Base-by-base conservation (phyloP, 73 alveolate genomes). In the Urostyla sp. region DNA sequence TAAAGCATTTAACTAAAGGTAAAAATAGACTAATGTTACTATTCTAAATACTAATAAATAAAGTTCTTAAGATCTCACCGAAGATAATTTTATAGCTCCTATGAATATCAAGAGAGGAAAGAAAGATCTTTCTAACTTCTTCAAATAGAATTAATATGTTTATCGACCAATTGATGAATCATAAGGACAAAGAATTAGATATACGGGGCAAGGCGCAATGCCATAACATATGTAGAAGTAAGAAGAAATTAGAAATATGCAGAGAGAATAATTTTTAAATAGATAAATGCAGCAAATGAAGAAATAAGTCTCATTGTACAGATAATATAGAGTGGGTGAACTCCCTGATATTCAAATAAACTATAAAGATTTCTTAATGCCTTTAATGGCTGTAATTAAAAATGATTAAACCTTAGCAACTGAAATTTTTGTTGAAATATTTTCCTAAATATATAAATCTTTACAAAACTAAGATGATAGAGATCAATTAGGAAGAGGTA, bases 301-400 rank as follows among this genome's bases (percentile, higher is more conserved):
- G 54, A 60, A 80, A 35, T 85, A 78, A 79, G 90, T 87, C 8
- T 90, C 80, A 55, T 69, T 91, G 44, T 88, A 84, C 76, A 88
- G 98, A 75, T 75, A 80, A 43, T 94, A 94, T 72, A 69, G 98
- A 75, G 87, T 67, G 37, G 98, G 98, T n/a, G 98, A 94, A 63
- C 78, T 94, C 37, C 98, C 98, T 7, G 98, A 94, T 80, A 94
- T 94, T 24, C 88, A 91, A 79, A 94, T 94, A 4, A 67, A 79
- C 55, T 84, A 87, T 59, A 84, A 82, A 38, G 98, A 94, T 63
- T 48, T 94, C 7, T 75, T 94, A 45, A 76, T 66, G 54, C 98
- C 98, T 27, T 67, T 94, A 32, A 57, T 75, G 80, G 94, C 93
- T 20, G 87, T 94, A 32, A 60, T 90, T 28, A 83, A 75, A 60